Evolutionary conservation across 805 yeast genomes (phyloP), one percentile per base, ranked within the genome.

Genomic region (Zygosaccharomyces lentus): DNA sequence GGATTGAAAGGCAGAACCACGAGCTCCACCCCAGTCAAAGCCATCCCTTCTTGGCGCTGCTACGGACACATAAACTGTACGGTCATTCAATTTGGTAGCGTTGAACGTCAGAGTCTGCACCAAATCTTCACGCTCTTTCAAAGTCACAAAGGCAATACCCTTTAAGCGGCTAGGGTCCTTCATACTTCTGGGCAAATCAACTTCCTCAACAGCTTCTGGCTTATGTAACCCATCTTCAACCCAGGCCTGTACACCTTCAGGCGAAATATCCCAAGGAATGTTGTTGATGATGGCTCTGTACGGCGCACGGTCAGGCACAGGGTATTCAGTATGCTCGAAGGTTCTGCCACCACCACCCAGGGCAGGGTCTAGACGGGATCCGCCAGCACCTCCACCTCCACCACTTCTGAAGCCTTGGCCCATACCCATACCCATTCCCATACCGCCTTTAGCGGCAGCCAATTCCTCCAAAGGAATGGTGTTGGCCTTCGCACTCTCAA

Each of bases 231-330:
- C 71, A 49, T 76, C 78, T 56, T 77, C 82, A 47, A 85, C 76
- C 73, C 83, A 84, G 21, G 75, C 77, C 43, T 66, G 70, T 48
- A 85, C 72, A 43, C 73, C 77, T 30, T 73, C 80, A 66, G 91
- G 97, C 38, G 73, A 67, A 37, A 79, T 77, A 48, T 85, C 90
- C 82, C 86, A 84, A 49, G 96, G 87, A 62, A 93, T 78, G 70
- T 90, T 89, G 63, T 80, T 79, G 55, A 91, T 75, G 65, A 87
- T 80, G n/a, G 96, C 97, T 59, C 86, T 84, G 75, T 69, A 93
- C 45, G 99, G 99, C 15, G 97, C 89, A 43, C 71, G 76, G 58
- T 88, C 91, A 37, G 99, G 99, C 50, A 93, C 75, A 35, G 96
- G 96, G 56, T 71, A 84, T 62, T 84, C 90, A 30, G 72, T 74